Base-by-base conservation (phyloP, 75 land plant genomes). In the Sequoia sempervirens region DNA sequence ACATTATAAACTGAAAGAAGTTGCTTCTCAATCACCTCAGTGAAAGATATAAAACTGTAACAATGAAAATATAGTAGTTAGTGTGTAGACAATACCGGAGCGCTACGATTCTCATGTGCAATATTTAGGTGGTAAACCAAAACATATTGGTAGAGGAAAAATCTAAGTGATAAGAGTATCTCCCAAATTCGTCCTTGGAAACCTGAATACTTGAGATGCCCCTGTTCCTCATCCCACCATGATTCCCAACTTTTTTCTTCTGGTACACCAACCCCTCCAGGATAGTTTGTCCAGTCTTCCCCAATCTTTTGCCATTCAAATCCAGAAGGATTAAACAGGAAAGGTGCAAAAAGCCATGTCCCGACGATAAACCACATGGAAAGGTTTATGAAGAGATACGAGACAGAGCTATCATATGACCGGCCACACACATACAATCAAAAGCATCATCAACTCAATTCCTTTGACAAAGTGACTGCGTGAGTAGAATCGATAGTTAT, bases 301-400 rank as follows among this genome's bases (percentile, higher is more conserved):
- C 96, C 99, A 53, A 93, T 96, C 80, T 97, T 97, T 80, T 97
- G 98, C 99, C 98, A 97, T 52, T 97, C 99, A 85, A 97, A 97
- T 18, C 95, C 98, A 79, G 99, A 97, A 12, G 98, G 98, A 84
- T 97, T 97, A 91, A 97, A 97, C 32, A 97, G 81, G 85, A 96
- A 97, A 40, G 99, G 98, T 70, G 96, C 99, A 90, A 97, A 97
- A 36, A 97, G 91, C 98, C 99, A 97, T 13, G 98, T 94, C 32
- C 88, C 91, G 72, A 97, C 99, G 84, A 97, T 86, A 82, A 97
- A 97, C 99, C 99, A 98, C 93, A 96, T 92, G 15, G 99, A 98
- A 80, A 90, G 90, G 12, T 95, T 96, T 72, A 96, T 87, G 50
- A 98, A 89, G 41, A 92, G 84, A 82, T 98, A 96, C 7, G 93